Conservation (phyloP, 176 grass and related monocot species). For the Dendrocalamus sinicus region DNA sequence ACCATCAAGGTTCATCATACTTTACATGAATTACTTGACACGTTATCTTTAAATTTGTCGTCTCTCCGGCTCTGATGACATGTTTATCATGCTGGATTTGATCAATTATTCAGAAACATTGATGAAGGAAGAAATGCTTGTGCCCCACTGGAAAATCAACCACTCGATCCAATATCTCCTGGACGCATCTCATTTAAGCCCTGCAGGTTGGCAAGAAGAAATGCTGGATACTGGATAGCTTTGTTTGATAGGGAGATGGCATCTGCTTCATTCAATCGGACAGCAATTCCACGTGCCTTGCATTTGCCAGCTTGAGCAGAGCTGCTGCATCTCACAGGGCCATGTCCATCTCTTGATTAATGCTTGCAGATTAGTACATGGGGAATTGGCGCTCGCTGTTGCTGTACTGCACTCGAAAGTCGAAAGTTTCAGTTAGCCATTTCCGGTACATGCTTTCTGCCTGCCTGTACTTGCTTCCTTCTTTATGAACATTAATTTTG, state of each 20-base stretch:
- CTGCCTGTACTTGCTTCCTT: not conserved
- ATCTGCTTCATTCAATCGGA: conserved; percentile 44
- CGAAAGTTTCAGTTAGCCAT: conserved; percentile 12
- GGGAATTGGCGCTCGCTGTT: not conserved
- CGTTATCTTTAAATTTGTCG: not conserved
- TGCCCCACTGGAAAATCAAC: conserved; percentile 22
- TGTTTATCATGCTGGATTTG: conserved; percentile 21
- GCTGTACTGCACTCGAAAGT: conserved; percentile 30
- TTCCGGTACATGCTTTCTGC: conserved; percentile 38
- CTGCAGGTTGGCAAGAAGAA: conserved; percentile 20
- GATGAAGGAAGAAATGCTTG: not conserved
- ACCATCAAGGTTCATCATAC: not conserved
- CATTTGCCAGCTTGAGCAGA: conserved; percentile 27
- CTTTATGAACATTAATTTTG: not conserved
- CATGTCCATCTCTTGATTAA: conserved; percentile 25
- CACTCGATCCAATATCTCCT: not conserved
- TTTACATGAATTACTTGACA: not conserved
- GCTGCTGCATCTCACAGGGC: not conserved
- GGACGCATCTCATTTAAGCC: conserved; percentile 37
- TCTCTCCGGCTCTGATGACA: not conserved
- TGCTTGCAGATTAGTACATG: conserved; percentile 25
- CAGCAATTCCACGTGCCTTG: conserved; percentile 38
- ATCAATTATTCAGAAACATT: conserved; percentile 18
- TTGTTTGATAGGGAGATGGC: conserved; percentile 42
- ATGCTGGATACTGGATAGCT: conserved; percentile 28